Percentiles rank a stretch among this genome's conserved stretches.
phyloP scores from a whole-genome alignment of 2,329 filamentous ascomycete genomes.

The Dactylonectria estremocensis region DNA sequence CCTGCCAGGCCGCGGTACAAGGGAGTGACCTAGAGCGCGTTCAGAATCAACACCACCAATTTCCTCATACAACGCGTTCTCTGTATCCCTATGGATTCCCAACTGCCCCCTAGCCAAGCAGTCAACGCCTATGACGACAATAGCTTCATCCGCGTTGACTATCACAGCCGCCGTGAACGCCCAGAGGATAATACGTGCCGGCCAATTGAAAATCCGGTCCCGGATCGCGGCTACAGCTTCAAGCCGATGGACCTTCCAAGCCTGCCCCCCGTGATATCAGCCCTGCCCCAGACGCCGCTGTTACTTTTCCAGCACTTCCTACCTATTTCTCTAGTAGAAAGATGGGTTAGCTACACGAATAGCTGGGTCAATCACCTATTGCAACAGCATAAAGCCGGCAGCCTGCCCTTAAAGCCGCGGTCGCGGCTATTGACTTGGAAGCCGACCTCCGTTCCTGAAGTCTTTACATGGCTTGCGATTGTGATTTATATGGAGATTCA shows the following conservation, averaged over 20 bases:
- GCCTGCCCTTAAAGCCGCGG: not conserved
- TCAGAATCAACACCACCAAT: not conserved
- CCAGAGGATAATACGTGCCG: slow-evolving; percentile 8
- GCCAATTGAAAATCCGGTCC: slow-evolving; percentile 4
- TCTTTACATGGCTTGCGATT: slow-evolving; percentile 27
- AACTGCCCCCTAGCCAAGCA: slow-evolving; percentile 9
- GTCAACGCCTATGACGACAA: slow-evolving; percentile 14
- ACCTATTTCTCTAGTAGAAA: slow-evolving; percentile 25
- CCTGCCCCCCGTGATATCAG: not conserved
- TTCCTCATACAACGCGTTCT: slow-evolving; percentile 14
- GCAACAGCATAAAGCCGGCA: not conserved
- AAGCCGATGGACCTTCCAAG: not conserved
- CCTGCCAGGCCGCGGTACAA: too few species aligned
- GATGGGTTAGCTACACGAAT: slow-evolving; percentile 21
- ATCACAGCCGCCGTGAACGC: slow-evolving; percentile 7
- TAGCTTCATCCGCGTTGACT: slow-evolving; percentile 13
- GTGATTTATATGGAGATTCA: slow-evolving; percentile 31
- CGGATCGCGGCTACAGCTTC: slow-evolving; percentile 11
- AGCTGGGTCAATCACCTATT: slow-evolving; percentile 7
- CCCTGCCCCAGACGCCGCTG: not conserved
- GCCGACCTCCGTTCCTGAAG: slow-evolving; percentile 18
- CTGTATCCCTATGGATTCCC: slow-evolving; percentile 5
- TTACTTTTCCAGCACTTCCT: slow-evolving; percentile 25
- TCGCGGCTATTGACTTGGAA: slow-evolving; percentile 14
- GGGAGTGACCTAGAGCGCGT: not conserved